These are phyloP conservation scores for Rhytidhysteron rufulum DNA, from an alignment of 2,329 filamentous ascomycete species.

Conservation along the genomic window DNA sequence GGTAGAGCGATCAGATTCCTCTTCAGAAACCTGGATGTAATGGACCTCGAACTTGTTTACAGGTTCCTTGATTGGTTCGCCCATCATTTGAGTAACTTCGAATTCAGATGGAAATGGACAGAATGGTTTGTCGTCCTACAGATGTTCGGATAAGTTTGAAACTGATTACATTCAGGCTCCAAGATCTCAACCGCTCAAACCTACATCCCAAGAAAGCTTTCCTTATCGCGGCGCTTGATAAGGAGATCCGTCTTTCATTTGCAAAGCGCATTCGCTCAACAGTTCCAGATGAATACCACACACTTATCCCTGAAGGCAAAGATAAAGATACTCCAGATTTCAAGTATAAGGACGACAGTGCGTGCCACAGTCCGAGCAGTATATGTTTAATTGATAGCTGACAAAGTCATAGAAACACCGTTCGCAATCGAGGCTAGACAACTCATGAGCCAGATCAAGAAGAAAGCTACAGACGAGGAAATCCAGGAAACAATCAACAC, in stretches of 20 bases:
- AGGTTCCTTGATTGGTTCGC: slow-evolving; percentile 97
- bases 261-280: slow-evolving; percentile 94
- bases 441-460: slow-evolving; percentile 72
- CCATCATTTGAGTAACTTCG: slow-evolving; percentile 97
- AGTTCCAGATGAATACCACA: slow-evolving; percentile 76
- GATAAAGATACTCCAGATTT: slow-evolving; percentile 96
- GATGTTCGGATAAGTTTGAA: background rate
- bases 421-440: slow-evolving; percentile 83
- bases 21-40: slow-evolving; percentile 74
- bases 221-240: slow-evolving; percentile 84
- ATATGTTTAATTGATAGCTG: background rate
- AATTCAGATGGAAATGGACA: slow-evolving; percentile 99
- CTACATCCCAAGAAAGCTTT: slow-evolving; percentile 90
- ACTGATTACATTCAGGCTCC: slow-evolving; percentile 51
- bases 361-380: slow-evolving; percentile 27
- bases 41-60: slow-evolving; percentile 83
- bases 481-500: slow-evolving; percentile 76
- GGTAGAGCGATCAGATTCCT: slow-evolving; percentile 89
- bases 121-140: slow-evolving; percentile 64
- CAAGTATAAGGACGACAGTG: slow-evolving; percentile 77
- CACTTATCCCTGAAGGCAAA: slow-evolving; percentile 77
- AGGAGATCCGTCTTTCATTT: slow-evolving; percentile 95
- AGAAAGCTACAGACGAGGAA: slow-evolving; percentile 81
- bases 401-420: slow-evolving; percentile 57
- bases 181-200: slow-evolving; percentile 72